Evolutionary conservation across 2,329 filamentous ascomycete species (phyloP).

Genomic region (Rhexocercosporidium sp.): DNA sequence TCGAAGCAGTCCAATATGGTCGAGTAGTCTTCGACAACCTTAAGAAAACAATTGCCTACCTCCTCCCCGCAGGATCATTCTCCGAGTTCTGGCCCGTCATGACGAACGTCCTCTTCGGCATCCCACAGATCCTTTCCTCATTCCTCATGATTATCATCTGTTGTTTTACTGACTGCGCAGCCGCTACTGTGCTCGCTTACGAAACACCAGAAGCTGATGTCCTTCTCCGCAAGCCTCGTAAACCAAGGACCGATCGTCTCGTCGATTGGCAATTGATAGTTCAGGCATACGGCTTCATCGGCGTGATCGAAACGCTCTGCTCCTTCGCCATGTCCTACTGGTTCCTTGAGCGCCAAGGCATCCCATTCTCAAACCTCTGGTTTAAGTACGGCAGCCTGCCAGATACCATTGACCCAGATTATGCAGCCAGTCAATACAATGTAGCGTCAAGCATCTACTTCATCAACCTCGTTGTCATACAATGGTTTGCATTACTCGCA

Average conservation of each 20-base stretch:
- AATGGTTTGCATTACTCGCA: constrained; percentile 77
- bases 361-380: constrained; percentile 69
- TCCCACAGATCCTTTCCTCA: constrained; percentile 63
- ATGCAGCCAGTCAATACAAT: constrained; percentile 57
- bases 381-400: constrained; percentile 65
- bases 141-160: constrained; percentile 57
- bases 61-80: constrained; percentile 64
- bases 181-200: constrained; percentile 75
- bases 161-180: constrained; percentile 79
- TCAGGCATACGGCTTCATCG: constrained; percentile 75
- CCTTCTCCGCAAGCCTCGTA: constrained; percentile 69
- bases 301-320: constrained; percentile 63
- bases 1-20: constrained; percentile 74
- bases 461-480: constrained; percentile 81
- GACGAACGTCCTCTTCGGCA: constrained; percentile 65
- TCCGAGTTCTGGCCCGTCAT: constrained; percentile 67
- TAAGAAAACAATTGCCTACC: constrained; percentile 69
- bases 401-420: constrained; percentile 52
- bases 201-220: constrained; percentile 80
- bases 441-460: constrained; percentile 67
- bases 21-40: constrained; percentile 81
- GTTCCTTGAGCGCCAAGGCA: constrained; percentile 66
- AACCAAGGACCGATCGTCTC: constrained; percentile 71
- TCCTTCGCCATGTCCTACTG: constrained; percentile 71
- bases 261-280: constrained; percentile 76